Conservation (phyloP, 495 filamentous ascomycete genomes). For the Annulohypoxylon nitens region DNA sequence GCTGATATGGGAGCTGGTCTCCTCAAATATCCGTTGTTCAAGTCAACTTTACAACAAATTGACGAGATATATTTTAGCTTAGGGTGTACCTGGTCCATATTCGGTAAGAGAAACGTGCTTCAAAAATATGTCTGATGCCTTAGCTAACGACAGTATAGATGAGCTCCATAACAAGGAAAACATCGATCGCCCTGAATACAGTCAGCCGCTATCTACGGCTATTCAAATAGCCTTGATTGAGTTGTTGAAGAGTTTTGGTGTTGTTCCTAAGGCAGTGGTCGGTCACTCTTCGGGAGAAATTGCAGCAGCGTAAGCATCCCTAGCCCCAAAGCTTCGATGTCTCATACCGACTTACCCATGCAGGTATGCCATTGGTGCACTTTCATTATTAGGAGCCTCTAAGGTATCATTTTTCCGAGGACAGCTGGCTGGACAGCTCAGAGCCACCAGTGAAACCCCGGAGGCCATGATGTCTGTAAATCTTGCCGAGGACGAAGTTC, state of each 20-base stretch:
- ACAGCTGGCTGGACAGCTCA: conserved; percentile 45
- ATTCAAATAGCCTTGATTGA: conserved; percentile 66
- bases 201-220: conserved; percentile 61
- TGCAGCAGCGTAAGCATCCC: conserved; percentile 51
- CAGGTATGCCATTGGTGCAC: conserved; percentile 55
- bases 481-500: conserved; percentile 45
- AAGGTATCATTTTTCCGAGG: conserved; percentile 61
- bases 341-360: conserved; percentile 16
- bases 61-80: conserved; percentile 43
- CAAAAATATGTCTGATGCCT: background rate
- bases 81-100: conserved; percentile 52
- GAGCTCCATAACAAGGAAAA: conserved; percentile 42
- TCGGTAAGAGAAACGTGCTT: conserved; percentile 34
- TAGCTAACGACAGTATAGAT: conserved; percentile 24
- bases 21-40: conserved; percentile 46
- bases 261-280: conserved; percentile 62
- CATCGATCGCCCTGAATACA: conserved; percentile 55
- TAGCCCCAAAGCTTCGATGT: background rate
- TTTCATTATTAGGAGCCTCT: conserved; percentile 60
- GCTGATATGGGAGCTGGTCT: conserved; percentile 63
- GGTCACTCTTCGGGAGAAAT: conserved; percentile 76
- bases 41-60: conserved; percentile 36
- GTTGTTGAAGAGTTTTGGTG: conserved; percentile 61
- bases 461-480: conserved; percentile 62
- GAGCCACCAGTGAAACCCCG: conserved; percentile 33